Conservation (phyloP, 148 eudicot species). For the Nyssa sinensis region DNA sequence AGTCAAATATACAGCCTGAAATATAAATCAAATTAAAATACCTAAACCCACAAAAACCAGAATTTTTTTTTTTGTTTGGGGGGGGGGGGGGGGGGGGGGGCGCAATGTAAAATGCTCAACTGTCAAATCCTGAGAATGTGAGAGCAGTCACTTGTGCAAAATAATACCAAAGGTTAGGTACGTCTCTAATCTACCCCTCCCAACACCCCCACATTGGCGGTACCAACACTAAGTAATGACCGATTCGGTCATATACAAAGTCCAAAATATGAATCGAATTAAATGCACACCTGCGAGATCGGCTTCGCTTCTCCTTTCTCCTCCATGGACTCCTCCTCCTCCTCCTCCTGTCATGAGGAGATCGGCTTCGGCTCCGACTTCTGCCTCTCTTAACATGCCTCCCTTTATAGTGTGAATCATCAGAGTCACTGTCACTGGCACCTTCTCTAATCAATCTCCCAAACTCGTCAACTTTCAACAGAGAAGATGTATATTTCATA, state of each 20-base stretch:
- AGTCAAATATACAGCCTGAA: background rate
- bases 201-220: too few relatives aligned
- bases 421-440: conserved; percentile 76
- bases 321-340: conserved; percentile 60
- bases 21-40: background rate
- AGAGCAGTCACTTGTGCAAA: too few relatives aligned
- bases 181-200: too few relatives aligned
- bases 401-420: conserved; percentile 39
- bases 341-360: conserved; percentile 62
- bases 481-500: conserved; percentile 24
- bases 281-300: conserved; percentile 68
- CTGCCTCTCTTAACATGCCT: conserved; percentile 65
- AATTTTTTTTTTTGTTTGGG: too few relatives aligned
- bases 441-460: conserved; percentile 80
- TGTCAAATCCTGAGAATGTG: too few relatives aligned
- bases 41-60: too few relatives aligned
- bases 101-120: too few relatives aligned
- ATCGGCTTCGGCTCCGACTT: conserved; percentile 65
- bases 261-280: background rate
- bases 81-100: too few relatives aligned
- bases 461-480: conserved; percentile 74
- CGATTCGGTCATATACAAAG: too few relatives aligned
- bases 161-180: too few relatives aligned
- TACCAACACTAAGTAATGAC: too few relatives aligned
- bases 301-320: conserved; percentile 68